Base-by-base conservation (phyloP, 768 basidiomycete genomes). In the Agaricus subrufescens region DNA sequence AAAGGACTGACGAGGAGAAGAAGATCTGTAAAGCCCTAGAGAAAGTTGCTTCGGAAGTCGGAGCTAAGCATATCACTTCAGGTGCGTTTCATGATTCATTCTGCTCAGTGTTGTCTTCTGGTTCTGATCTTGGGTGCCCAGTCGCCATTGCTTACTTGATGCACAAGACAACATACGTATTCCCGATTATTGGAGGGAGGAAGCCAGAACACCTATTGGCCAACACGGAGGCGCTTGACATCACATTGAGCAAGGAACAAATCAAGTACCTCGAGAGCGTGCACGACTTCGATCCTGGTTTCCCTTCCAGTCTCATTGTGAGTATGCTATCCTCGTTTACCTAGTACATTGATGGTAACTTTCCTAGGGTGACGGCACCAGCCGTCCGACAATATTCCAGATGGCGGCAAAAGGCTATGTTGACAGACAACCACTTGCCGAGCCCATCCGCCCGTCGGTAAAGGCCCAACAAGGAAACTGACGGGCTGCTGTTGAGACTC, bases 61-160 rank as follows among this genome's bases (percentile, higher is more conserved):
- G 81, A 1, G 73, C 73, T 4, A 70, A 77, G 58, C 68, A 69
- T 47, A 69, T 84, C 58, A 75, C 76, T 7, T 64, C 81, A 27
- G 71, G 74, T 75, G 54, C 53, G 71, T 63, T 37, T 6, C 14
- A 38, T 19, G 19, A 19, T 19, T 19, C 19, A 19, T 19, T 19
- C 19, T 19, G 19, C 19, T 19, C 19, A 19, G 19, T 19, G 19
- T 19, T 19, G 19, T 19, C 19, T 19, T 19, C 19, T 19, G 19
- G 19, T 19, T 19, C 19, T 19, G 19, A 19, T 11, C 14, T 38
- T 38, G 14, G 37, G 7, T 38, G 7, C 27, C 8, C 38, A 76
- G 79, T 80, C 26, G 78, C 78, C 6, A 75, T 82, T 57, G 78
- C 79, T 8, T 81, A 80, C 54, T 62, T 82, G n/a, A 65, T 83